Conservation (phyloP, 192 early-diverging fungal genomes). For the Radiomyces spectabilis region DNA sequence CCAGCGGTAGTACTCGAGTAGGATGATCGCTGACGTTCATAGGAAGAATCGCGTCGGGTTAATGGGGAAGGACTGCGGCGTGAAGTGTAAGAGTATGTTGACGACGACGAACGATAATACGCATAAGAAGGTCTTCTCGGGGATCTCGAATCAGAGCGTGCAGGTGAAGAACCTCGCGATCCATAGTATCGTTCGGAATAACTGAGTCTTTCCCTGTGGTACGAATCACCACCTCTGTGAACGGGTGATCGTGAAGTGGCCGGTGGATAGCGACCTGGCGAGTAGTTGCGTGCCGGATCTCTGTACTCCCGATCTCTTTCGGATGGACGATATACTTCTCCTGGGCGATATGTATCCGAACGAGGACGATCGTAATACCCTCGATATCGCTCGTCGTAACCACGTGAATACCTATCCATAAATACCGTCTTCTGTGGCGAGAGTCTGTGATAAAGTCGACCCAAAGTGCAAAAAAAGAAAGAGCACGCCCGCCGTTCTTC, state of each 20-base stretch:
- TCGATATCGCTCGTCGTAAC: conserved; percentile 23
- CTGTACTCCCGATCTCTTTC: conserved; percentile 20
- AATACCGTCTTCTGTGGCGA: not conserved
- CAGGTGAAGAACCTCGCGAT: not conserved
- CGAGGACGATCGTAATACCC: conserved; percentile 23
- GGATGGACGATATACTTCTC: conserved; percentile 20
- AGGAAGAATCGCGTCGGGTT: conserved; percentile 3
- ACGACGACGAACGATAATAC: conserved; percentile 4
- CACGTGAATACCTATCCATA: conserved; percentile 22
- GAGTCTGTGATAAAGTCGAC: not conserved
- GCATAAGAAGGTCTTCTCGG: conserved; percentile 12
- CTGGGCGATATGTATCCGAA: conserved; percentile 19
- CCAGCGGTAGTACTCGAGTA: not conserved
- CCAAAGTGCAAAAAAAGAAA: not conserved
- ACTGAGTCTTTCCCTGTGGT: not conserved
- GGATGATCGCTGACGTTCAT: conserved; percentile 11
- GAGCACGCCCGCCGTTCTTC: too few species aligned
- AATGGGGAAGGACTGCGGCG: conserved; percentile 15
- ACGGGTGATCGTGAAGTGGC: conserved; percentile 8
- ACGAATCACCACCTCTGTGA: not conserved
- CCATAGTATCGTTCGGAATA: not conserved
- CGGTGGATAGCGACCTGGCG: not conserved
- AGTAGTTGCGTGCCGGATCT: conserved; percentile 11
- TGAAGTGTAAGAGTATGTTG: conserved; percentile 6
- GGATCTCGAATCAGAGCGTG: conserved; percentile 4